phyloP scores from a whole-genome alignment of 1,284 basidiomycete species.

The Ustilago loliicola region DNA sequence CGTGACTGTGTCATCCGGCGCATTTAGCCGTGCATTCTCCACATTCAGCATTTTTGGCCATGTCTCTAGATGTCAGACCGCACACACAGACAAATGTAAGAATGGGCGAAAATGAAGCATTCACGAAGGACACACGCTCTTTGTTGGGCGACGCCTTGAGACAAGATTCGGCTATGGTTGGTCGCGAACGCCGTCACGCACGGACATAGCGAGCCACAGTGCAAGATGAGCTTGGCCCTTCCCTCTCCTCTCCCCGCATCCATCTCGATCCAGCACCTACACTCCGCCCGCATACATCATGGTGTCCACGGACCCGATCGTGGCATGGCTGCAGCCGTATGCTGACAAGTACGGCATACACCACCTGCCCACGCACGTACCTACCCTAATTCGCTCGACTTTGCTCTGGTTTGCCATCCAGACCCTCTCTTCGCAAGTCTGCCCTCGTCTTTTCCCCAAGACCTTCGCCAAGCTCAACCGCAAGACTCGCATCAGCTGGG shows the following conservation, averaged over 20 bases:
- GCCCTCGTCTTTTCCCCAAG: conserved; percentile 64
- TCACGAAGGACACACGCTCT: neutral
- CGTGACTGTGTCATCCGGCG: neutral
- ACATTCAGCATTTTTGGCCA: neutral
- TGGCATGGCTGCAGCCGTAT: conserved; percentile 57
- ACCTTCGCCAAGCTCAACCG: conserved; percentile 61
- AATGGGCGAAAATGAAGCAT: neutral
- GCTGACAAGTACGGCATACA: conserved; percentile 56
- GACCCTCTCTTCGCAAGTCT: conserved; percentile 59
- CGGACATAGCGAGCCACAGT: neutral
- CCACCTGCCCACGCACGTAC: conserved; percentile 60
- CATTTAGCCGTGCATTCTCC: neutral
- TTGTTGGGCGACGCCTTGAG: neutral
- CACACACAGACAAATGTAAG: neutral
- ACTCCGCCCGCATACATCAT: neutral
- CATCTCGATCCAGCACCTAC: neutral
- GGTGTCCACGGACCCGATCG: conserved; percentile 17
- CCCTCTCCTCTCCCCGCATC: neutral
- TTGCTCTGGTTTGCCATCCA: conserved; percentile 67
- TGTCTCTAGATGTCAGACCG: neutral
- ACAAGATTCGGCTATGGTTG: neutral
- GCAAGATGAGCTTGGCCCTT: neutral
- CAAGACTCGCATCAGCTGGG: conserved; percentile 68
- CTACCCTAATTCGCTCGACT: conserved; percentile 63
- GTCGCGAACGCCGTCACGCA: neutral